Percentiles rank a stretch among this genome's conserved stretches.
phyloP scores from a whole-genome alignment of 2,329 filamentous ascomycete species.

The Laburnicola sp. region DNA sequence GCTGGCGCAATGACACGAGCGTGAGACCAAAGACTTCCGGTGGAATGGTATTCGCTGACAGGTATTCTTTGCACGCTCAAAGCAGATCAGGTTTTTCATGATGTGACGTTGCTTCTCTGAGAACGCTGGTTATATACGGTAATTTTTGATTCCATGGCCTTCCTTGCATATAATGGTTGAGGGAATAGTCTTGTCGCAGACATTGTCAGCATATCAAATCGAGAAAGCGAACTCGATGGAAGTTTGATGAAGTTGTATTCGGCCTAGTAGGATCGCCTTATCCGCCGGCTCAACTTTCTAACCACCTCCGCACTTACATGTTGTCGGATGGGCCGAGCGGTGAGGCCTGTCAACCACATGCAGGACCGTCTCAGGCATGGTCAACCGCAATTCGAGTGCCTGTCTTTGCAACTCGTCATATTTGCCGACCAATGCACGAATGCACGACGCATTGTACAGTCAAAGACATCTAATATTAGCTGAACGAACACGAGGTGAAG shows the following conservation, averaged over 20 bases:
- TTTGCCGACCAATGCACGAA: slow-evolving; percentile 16
- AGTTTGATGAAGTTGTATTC: slow-evolving; percentile 17
- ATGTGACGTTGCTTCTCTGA: too few relatives aligned
- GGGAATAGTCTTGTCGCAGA: slow-evolving; percentile 22
- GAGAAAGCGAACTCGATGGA: slow-evolving; percentile 16
- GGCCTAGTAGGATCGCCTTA: slow-evolving; percentile 17
- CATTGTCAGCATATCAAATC: slow-evolving; percentile 38
- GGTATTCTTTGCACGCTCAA: background rate
- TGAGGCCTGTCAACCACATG: slow-evolving; percentile 10
- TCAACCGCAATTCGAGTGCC: slow-evolving; percentile 14
- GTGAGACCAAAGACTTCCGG: background rate
- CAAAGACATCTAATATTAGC: slow-evolving; percentile 39
- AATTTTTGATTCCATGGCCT: slow-evolving; percentile 8
- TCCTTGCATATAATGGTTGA: slow-evolving; percentile 12
- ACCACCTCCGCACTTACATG: slow-evolving; percentile 3
- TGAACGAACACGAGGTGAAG: slow-evolving; percentile 30
- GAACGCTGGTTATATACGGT: slow-evolving; percentile 16
- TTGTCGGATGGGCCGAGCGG: slow-evolving; percentile 3
- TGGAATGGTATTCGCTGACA: slow-evolving; percentile 3
- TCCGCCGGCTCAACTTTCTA: slow-evolving; percentile 10
- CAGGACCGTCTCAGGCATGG: slow-evolving; percentile 20
- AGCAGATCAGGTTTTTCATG: background rate
- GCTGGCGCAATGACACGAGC: slow-evolving; percentile 6
- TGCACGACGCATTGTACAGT: slow-evolving; percentile 27
- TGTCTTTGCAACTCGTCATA: slow-evolving; percentile 15